phyloP scores from a whole-genome alignment of 306 rosid genomes.

The Vachellia collinsii region DNA sequence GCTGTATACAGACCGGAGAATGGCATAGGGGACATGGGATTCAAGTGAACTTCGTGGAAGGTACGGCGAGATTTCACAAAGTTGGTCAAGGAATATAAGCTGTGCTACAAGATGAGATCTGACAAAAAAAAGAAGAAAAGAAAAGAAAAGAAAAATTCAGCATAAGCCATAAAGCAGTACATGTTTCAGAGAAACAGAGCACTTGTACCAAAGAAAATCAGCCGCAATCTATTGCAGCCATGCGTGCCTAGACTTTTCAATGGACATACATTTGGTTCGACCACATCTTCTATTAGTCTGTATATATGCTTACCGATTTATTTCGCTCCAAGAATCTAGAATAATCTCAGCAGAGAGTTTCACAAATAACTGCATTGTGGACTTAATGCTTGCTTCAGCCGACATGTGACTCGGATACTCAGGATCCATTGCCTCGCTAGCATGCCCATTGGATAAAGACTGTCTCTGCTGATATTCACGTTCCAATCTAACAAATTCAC shows the following conservation, averaged over 20 bases:
- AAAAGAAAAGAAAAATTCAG: slow-evolving; percentile 21
- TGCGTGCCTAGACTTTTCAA: background rate
- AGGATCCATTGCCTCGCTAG: slow-evolving; percentile 55
- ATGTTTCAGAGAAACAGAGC: slow-evolving; percentile 26
- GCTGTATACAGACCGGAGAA: slow-evolving; percentile 88
- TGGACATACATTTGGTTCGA: background rate
- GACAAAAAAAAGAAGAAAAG: background rate
- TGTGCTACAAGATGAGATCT: slow-evolving; percentile 93
- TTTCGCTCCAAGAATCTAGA: slow-evolving; percentile 89
- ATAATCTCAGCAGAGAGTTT: slow-evolving; percentile 79
- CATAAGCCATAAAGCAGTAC: slow-evolving; percentile 7
- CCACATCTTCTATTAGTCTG: background rate
- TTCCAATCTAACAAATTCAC: slow-evolving; percentile 92
- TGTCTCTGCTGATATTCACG: slow-evolving; percentile 74
- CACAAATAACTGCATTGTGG: slow-evolving; percentile 87
- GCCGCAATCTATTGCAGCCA: slow-evolving; percentile 14
- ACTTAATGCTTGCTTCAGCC: slow-evolving; percentile 84
- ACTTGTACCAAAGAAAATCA: slow-evolving; percentile 18
- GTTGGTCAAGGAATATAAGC: slow-evolving; percentile 92
- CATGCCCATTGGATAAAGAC: slow-evolving; percentile 73
- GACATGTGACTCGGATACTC: slow-evolving; percentile 65
- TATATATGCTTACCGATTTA: slow-evolving; percentile 54
- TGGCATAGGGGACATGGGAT: slow-evolving; percentile 80
- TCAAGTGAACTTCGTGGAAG: slow-evolving; percentile 93
- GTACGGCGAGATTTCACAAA: slow-evolving; percentile 87